Evolutionary conservation across 306 rosid species (phyloP).

Genomic region (Cicer arietinum): DNA sequence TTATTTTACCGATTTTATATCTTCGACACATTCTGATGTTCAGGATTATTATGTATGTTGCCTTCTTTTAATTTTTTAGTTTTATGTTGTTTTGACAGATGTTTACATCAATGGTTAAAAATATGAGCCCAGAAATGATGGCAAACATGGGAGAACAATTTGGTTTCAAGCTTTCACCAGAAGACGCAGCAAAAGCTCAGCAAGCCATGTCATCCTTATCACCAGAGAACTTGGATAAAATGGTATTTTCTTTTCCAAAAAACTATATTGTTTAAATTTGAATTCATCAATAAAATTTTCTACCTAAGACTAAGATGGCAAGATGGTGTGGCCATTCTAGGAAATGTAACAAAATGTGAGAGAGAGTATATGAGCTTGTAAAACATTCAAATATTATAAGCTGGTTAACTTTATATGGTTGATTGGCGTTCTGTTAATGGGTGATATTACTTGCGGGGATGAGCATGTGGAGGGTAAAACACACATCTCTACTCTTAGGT

Average conservation of each 20-base stretch:
- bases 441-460: neutral
- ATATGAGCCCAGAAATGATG: conserved; percentile 97
- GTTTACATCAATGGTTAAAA: conserved; percentile 90
- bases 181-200: conserved; percentile 90
- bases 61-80: conserved; percentile 23
- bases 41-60: neutral
- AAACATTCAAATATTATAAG: conserved; percentile 18
- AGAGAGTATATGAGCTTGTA: conserved; percentile 26
- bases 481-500: conserved; percentile 4
- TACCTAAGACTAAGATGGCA: conserved; percentile 1
- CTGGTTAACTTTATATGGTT: neutral
- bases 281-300: conserved; percentile 22
- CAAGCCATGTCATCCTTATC: conserved; percentile 88
- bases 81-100: conserved; percentile 63
- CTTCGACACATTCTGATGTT: conserved; percentile 29
- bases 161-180: conserved; percentile 82
- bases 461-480: neutral
- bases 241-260: conserved; percentile 58
- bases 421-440: neutral
- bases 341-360: conserved; percentile 1
- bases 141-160: conserved; percentile 95
- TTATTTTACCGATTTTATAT: conserved; percentile 12
- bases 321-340: conserved; percentile 12
- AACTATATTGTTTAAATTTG: conserved; percentile 1
- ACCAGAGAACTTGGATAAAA: conserved; percentile 82